A percentile compares a stretch with the other conserved stretches of the same genome.
phyloP scores from a whole-genome alignment of 495 filamentous ascomycete genomes.

The Chaetomium cochliodes region DNA sequence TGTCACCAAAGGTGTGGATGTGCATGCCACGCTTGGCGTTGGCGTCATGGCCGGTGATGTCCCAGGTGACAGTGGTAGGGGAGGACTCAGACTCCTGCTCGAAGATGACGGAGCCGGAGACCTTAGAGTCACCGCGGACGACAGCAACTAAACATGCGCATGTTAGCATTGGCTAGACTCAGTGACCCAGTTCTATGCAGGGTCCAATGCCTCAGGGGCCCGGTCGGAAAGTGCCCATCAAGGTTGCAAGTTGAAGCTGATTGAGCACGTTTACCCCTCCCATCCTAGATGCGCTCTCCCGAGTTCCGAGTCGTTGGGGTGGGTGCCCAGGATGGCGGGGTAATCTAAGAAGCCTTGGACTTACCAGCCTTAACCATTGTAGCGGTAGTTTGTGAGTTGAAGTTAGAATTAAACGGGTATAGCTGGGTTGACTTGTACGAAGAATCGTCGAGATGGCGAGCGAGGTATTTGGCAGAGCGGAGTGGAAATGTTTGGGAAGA shows the following conservation, averaged over 20 bases:
- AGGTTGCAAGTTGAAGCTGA: conserved; percentile 26
- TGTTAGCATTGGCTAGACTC: conserved; percentile 32
- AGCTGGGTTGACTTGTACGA: background rate
- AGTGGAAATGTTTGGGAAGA: conserved; percentile 4
- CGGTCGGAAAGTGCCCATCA: conserved; percentile 30
- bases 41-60: conserved; percentile 88
- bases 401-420: conserved; percentile 5
- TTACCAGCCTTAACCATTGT: conserved; percentile 96
- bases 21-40: conserved; percentile 97
- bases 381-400: conserved; percentile 30
- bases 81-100: conserved; percentile 79
- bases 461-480: conserved; percentile 15
- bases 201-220: conserved; percentile 8
- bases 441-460: background rate
- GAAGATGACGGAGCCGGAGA: conserved; percentile 90
- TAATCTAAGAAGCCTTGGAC: conserved; percentile 43
- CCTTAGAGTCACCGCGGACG: conserved; percentile 92
- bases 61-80: conserved; percentile 83
- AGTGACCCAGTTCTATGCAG: conserved; percentile 8
- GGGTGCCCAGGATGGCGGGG: conserved; percentile 25
- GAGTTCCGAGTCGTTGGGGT: conserved; percentile 18
- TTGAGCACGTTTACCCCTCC: conserved; percentile 11
- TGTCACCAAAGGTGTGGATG: conserved; percentile 98
- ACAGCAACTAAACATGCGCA: conserved; percentile 68
- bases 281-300: conserved; percentile 15